Base-by-base conservation (phyloP, 352 stramenopile species). In the Globisporangium carolinianum region DNA sequence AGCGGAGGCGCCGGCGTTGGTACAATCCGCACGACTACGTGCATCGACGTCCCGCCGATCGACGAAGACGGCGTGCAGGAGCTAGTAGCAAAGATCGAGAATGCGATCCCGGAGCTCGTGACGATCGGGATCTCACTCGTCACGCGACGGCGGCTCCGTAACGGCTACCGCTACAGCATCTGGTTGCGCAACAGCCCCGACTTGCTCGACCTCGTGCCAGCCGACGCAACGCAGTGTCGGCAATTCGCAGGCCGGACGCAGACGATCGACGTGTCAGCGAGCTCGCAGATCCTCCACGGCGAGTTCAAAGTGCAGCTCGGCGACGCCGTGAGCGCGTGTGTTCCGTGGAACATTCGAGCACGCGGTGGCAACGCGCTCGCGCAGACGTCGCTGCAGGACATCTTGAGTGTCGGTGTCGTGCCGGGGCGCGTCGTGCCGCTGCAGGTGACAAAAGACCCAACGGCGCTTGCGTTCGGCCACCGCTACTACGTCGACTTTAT, bases 221-320 rank as follows among this genome's bases (percentile, higher is more conserved):
- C 65, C 32, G 66, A 79, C 49, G 60, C 67, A 2, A 68, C 67
- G 0, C 32, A 51, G 24, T 90, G 82, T 54, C 38, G 64, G 1
- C 55, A 36, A 10, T 70, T 82, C 12, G 47, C 65, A 10, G 78
- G 72, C 11, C 68, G 66, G 2, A 77, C 63, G 4, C 82, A 92
- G 60, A 89, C 82, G 0, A 89, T 92, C 35, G 82, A 90, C 49
- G 61, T 92, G 6, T 65, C 47, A 1, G 67, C 79, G 0, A 41
- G 54, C n/a, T 60, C 66, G 0, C 6, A 60, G n/a, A 83, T 92
- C 58, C 36, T 84, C 0, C 58, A 69, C 6, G 76, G 79, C 2
- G 73, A 74, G 36, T 72, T 84, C 14, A 65, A 69, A 45, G 8
- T 89, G 10, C 47, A 65, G 32, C 60, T 75, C 32, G 67, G 76